phyloP scores from a whole-genome alignment of 2,329 filamentous ascomycete species.

The Cercospora beticola region DNA sequence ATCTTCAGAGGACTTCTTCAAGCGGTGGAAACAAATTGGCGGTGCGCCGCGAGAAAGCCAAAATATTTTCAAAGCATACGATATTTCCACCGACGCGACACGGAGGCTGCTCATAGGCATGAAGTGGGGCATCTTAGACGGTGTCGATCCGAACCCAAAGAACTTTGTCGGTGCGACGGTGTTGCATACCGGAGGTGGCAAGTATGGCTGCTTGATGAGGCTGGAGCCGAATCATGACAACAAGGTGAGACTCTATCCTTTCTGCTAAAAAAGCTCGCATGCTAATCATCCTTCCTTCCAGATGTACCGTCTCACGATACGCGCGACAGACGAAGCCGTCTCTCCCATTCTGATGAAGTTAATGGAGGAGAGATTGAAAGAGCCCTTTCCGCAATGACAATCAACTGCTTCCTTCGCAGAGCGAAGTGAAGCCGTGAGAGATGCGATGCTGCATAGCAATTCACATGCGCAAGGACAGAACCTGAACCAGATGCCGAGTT shows the following conservation, averaged over 20 bases:
- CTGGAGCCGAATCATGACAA: constrained; percentile 92
- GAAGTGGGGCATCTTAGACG: constrained; percentile 80
- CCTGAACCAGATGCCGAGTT: constrained; percentile 9
- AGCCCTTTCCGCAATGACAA: constrained; percentile 35
- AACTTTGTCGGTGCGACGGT: constrained; percentile 93
- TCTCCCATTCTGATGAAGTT: constrained; percentile 75
- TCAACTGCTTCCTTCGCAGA: constrained; percentile 10
- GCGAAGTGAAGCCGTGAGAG: constrained; percentile 10
- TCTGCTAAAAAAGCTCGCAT: background rate
- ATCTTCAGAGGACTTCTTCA: constrained; percentile 92
- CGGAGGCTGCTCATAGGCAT: constrained; percentile 76
- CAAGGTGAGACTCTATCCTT: constrained; percentile 63
- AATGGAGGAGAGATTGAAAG: constrained; percentile 80
- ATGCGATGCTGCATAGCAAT: constrained; percentile 7
- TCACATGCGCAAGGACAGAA: constrained; percentile 5
- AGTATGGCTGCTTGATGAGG: constrained; percentile 89
- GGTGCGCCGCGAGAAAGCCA: constrained; percentile 84
- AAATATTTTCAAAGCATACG: constrained; percentile 70
- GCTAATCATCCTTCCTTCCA: constrained; percentile 42
- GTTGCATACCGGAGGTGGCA: constrained; percentile 79
- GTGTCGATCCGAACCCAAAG: constrained; percentile 87
- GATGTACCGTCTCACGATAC: constrained; percentile 94
- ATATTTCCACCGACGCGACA: constrained; percentile 70
- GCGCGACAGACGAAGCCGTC: constrained; percentile 88
- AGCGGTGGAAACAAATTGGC: constrained; percentile 98